phyloP scores from a whole-genome alignment of 257 asterid genomes.

The Solanum sejunctum region DNA sequence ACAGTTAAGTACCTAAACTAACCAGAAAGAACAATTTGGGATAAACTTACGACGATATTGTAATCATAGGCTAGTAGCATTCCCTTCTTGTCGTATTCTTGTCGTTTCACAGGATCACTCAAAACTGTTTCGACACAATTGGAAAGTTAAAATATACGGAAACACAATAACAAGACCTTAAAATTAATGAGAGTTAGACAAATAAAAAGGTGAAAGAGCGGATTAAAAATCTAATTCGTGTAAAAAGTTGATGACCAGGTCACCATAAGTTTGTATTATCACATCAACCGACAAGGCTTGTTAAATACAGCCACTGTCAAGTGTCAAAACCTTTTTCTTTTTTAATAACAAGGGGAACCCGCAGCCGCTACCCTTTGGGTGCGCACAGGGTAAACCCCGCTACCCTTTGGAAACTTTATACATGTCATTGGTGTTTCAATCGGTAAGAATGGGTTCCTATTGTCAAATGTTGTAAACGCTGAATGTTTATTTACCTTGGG shows the following conservation, averaged over 20 bases:
- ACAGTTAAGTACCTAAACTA: background rate
- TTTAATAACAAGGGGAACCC: too few species aligned
- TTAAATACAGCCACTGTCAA: background rate
- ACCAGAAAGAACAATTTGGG: background rate
- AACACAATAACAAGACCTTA: background rate
- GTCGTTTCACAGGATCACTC: constrained; percentile 81
- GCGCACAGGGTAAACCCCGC: too few species aligned
- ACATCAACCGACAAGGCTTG: background rate
- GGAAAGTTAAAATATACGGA: background rate
- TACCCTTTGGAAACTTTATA: background rate
- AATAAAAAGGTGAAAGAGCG: background rate
- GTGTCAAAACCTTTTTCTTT: background rate
- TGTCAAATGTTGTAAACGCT: background rate
- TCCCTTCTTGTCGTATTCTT: constrained; percentile 79
- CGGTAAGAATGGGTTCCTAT: background rate
- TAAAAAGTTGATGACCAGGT: background rate
- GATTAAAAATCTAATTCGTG: background rate
- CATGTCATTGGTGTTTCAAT: background rate
- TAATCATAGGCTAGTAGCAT: constrained; percentile 46
- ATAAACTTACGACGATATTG: constrained; percentile 42
- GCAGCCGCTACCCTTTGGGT: too few species aligned
- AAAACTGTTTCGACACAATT: constrained; percentile 42
- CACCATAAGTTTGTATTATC: background rate
- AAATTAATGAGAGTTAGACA: background rate
- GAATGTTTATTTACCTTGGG: background rate